A percentile compares a stretch with the other conserved stretches of the same genome.
phyloP scores from a whole-genome alignment of 805 yeast genomes.

The Candida berthetii region DNA sequence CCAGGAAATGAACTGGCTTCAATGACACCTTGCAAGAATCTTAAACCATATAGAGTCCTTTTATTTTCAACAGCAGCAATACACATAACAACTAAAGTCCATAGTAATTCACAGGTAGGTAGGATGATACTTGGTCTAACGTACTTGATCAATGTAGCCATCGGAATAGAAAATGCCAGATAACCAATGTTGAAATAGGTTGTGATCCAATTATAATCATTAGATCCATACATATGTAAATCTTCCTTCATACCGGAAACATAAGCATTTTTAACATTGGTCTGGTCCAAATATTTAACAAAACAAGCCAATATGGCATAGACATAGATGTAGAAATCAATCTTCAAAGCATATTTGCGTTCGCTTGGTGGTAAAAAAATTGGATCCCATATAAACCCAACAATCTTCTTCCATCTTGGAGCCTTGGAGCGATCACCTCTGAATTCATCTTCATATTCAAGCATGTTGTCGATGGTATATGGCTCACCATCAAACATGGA shows the following conservation, averaged over 20 bases:
- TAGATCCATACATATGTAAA: constrained; percentile 44
- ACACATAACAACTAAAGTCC: constrained; percentile 8
- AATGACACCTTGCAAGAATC: constrained; percentile 8
- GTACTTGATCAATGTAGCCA: constrained; percentile 2
- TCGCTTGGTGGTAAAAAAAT: constrained; percentile 4
- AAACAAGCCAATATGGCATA: constrained; percentile 15
- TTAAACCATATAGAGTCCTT: constrained; percentile 2
- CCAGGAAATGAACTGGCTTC: constrained; percentile 9
- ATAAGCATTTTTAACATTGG: constrained; percentile 59
- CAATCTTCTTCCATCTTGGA: constrained; percentile 4
- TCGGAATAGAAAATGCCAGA: constrained; percentile 1
- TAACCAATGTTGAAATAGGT: constrained; percentile 4
- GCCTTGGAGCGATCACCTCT: constrained; percentile 1
- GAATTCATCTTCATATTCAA: constrained; percentile 2
- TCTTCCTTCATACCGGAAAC: constrained; percentile 57
- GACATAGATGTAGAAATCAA: constrained; percentile 6
- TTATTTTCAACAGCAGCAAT: constrained; percentile 4
- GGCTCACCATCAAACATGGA: constrained; percentile 5
- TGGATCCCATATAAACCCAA: constrained; percentile 8
- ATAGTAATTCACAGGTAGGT: constrained; percentile 6
- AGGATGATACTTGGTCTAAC: constrained; percentile 5
- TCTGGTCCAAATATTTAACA: constrained; percentile 49
- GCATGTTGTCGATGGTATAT: constrained; percentile 4
- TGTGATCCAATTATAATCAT: constrained; percentile 36
- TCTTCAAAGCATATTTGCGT: constrained; percentile 2